phyloP scores from a whole-genome alignment of 345 rosid genomes.

The Citrus maxima region DNA sequence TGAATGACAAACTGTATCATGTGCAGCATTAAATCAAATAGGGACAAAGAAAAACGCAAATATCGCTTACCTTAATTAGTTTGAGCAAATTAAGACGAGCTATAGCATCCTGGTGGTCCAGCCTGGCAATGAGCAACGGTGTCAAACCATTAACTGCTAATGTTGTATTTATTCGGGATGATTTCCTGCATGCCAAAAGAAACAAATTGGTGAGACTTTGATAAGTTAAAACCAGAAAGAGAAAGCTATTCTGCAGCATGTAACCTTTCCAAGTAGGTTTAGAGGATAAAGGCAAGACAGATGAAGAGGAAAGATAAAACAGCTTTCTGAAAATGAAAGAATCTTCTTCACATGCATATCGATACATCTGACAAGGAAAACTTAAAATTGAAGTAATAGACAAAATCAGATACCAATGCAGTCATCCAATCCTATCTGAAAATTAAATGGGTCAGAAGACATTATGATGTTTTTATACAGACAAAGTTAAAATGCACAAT shows the following conservation, averaged over 20 bases:
- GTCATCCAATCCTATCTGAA: neutral
- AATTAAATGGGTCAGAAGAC: neutral
- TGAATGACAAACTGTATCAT: neutral
- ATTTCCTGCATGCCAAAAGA: slow-evolving; percentile 63
- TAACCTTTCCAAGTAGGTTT: neutral
- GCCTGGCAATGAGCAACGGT: slow-evolving; percentile 74
- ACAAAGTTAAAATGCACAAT: neutral
- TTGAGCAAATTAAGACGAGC: slow-evolving; percentile 94
- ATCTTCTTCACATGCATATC: neutral
- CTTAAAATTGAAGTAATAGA: neutral
- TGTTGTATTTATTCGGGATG: slow-evolving; percentile 84
- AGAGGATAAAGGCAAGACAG: neutral
- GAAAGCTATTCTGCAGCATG: neutral
- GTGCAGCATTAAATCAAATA: neutral
- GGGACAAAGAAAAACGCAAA: neutral
- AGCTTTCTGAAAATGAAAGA: neutral
- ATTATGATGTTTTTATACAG: neutral
- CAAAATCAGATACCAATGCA: neutral
- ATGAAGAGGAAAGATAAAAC: neutral
- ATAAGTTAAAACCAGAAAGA: neutral
- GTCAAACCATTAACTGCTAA: slow-evolving; percentile 97
- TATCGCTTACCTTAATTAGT: slow-evolving; percentile 66
- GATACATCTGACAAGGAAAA: neutral
- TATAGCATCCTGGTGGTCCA: slow-evolving; percentile 97
- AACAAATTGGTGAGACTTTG: neutral